Evolutionary conservation across 2,329 filamentous ascomycete species (phyloP), one percentile per base, ranked within the genome.

Genomic region (Fusarium nygamai): DNA sequence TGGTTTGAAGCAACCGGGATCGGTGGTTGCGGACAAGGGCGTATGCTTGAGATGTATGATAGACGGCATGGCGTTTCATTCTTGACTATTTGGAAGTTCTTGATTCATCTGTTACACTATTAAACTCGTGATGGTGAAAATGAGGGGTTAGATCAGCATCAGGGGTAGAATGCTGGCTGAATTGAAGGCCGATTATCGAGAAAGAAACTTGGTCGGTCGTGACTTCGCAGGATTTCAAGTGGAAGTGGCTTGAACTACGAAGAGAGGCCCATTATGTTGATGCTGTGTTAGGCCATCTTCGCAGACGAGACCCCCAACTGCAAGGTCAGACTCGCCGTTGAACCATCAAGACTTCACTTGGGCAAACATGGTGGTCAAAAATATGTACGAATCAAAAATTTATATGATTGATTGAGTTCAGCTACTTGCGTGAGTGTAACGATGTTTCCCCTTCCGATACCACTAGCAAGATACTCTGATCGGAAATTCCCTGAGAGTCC

Each of bases 121-220:
- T 38, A 9, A 27, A 27, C 10, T 54, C 34, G 34, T n/a, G 19
- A 38, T 8, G 34, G 20, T 54, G n/a, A 27, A 27, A 38, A 17
- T 29, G 3, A 29, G 14, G 24, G 24, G 10, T 22, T 38, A 24
- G 19, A 6, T 29, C 19, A 10, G 6, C n/a, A 27, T 5, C 33
- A 36, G 13, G 33, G 17, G 31, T 34, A 24, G 29, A 51, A 34
- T 34, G 17, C 31, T 14, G 17, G n/a, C 29, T 13, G 19, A 34
- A 19, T 19, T 17, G 12, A 20, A 24, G 12, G 17, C 12, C 3
- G 19, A 5, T n/a, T 19, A 12, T 3, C 11, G 5, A 50, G 1
- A 33, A 33, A n/a, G 0, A n/a, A n/a, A 7, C 5, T n/a, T 17
- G 22, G 1, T 1, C 20, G 3, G 1, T 24, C 48, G 31, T 34